Conservation (phyloP, 257 asterid genomes). For the Mitragyna speciosa region DNA sequence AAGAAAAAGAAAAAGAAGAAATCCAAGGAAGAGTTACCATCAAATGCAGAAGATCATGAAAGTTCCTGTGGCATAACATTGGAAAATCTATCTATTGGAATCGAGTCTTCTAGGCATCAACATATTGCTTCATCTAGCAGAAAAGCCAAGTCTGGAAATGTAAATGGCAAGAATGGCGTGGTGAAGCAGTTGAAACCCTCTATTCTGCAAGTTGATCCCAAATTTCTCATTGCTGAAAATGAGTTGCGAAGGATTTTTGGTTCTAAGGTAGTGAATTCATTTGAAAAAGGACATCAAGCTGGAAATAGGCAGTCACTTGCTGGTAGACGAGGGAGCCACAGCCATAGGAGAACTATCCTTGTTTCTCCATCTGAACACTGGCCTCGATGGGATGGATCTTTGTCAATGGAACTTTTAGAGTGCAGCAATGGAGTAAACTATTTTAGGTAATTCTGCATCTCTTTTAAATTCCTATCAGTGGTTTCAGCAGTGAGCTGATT, state of each 20-base stretch:
- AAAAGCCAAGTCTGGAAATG: slow-evolving; percentile 31
- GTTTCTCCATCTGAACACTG: slow-evolving; percentile 87
- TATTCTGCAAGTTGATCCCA: slow-evolving; percentile 73
- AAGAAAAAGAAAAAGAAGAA: slow-evolving; percentile 77
- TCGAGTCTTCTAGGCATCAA: slow-evolving; percentile 45
- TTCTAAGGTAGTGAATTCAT: slow-evolving; percentile 75
- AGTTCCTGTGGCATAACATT: slow-evolving; percentile 32
- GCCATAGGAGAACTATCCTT: slow-evolving; percentile 68
- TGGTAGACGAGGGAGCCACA: slow-evolving; percentile 72
- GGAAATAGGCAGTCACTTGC: slow-evolving; percentile 62
- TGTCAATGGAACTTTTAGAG: slow-evolving; percentile 82
- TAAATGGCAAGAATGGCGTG: slow-evolving; percentile 31
- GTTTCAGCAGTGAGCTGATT: neutral
- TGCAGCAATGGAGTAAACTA: slow-evolving; percentile 58
- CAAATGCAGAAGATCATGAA: slow-evolving; percentile 28
- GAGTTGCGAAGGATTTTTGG: slow-evolving; percentile 94
- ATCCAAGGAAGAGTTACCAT: slow-evolving; percentile 30
- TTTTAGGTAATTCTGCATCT: slow-evolving; percentile 54
- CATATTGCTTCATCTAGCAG: slow-evolving; percentile 29
- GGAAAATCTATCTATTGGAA: slow-evolving; percentile 49
- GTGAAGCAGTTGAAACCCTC: slow-evolving; percentile 41
- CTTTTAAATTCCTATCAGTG: neutral
- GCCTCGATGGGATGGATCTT: slow-evolving; percentile 97
- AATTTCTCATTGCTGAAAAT: slow-evolving; percentile 81
- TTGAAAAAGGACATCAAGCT: slow-evolving; percentile 55